phyloP scores from a whole-genome alignment of 2,329 filamentous ascomycete species.

The Dothistroma pini region DNA sequence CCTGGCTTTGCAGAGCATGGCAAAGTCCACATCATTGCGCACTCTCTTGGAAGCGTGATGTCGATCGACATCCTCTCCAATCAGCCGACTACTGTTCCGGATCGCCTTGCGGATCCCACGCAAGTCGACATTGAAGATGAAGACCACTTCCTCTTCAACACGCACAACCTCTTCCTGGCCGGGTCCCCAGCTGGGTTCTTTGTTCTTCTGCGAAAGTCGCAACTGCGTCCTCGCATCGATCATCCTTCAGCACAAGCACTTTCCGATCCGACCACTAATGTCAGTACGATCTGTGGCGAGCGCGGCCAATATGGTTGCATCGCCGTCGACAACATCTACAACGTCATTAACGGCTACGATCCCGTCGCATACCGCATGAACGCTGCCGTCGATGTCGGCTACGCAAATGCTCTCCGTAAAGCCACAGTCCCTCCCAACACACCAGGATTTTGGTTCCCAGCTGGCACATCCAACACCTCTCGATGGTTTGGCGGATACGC shows the following conservation, averaged over 20 bases:
- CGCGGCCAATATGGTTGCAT: constrained; percentile 81
- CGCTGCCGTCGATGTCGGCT: constrained; percentile 77
- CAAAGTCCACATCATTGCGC: constrained; percentile 85
- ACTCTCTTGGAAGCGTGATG: constrained; percentile 94
- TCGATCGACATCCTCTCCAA: constrained; percentile 84
- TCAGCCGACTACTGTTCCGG: constrained; percentile 71
- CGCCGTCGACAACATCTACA: constrained; percentile 94
- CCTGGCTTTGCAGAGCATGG: constrained; percentile 73
- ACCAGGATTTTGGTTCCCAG: constrained; percentile 43
- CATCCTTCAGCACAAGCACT: constrained; percentile 72
- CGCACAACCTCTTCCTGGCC: constrained; percentile 80
- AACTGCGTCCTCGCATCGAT: constrained; percentile 71
- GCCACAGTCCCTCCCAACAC: constrained; percentile 74
- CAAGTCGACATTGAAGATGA: constrained; percentile 34
- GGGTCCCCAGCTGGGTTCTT: constrained; percentile 94
- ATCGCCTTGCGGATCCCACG: constrained; percentile 34
- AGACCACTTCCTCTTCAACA: constrained; percentile 80
- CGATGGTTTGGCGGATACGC: constrained; percentile 39
- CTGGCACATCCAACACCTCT: constrained; percentile 29
- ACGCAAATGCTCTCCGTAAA: constrained; percentile 70
- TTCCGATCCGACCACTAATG: constrained; percentile 50
- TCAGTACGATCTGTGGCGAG: constrained; percentile 65
- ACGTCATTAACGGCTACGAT: constrained; percentile 73
- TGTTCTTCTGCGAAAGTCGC: constrained; percentile 71
- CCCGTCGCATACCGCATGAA: constrained; percentile 92